Conservation (phyloP, 371 early-diverging fungal genomes). For the Entomophthora muscae region DNA sequence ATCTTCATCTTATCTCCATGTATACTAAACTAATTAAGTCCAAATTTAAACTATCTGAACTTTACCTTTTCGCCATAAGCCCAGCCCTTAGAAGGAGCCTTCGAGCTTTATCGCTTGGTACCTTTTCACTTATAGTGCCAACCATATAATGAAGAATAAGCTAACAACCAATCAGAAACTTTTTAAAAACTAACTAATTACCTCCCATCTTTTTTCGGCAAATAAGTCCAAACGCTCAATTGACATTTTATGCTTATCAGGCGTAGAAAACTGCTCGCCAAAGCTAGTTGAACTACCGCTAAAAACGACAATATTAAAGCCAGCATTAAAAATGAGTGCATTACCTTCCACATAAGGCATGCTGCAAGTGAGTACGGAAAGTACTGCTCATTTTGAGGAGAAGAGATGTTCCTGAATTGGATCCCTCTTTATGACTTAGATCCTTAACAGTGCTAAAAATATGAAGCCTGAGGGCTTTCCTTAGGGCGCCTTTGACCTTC, state of each 20-base stretch:
- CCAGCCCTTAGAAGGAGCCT: conserved; percentile 53
- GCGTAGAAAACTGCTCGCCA: conserved; percentile 45
- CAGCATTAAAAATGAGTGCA: conserved; percentile 5
- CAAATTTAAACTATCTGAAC: conserved; percentile 3
- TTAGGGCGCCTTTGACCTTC: conserved; percentile 34
- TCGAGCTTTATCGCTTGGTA: conserved; percentile 54
- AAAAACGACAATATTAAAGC: not conserved
- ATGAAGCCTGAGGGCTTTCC: conserved; percentile 41
- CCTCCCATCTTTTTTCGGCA: conserved; percentile 77
- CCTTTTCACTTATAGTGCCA: conserved; percentile 52
- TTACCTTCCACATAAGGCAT: conserved; percentile 86
- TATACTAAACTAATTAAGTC: not conserved
- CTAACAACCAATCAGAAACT: conserved; percentile 12
- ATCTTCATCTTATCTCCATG: conserved; percentile 32
- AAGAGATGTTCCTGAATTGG: conserved; percentile 13
- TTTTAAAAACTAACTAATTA: conserved; percentile 6
- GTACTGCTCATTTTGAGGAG: conserved; percentile 36
- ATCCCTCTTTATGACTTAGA: conserved; percentile 16
- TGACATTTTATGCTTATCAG: conserved; percentile 48
- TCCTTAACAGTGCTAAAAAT: conserved; percentile 26
- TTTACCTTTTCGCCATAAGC: conserved; percentile 49
- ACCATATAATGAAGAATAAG: conserved; percentile 87
- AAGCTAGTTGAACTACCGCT: conserved; percentile 68
- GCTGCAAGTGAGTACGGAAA: conserved; percentile 62
- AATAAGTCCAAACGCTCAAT: conserved; percentile 54